A percentile compares a stretch with the other conserved stretches of the same genome.
phyloP scores from a whole-genome alignment of 176 grass and related monocot genomes.

The Cenchrus americanus region DNA sequence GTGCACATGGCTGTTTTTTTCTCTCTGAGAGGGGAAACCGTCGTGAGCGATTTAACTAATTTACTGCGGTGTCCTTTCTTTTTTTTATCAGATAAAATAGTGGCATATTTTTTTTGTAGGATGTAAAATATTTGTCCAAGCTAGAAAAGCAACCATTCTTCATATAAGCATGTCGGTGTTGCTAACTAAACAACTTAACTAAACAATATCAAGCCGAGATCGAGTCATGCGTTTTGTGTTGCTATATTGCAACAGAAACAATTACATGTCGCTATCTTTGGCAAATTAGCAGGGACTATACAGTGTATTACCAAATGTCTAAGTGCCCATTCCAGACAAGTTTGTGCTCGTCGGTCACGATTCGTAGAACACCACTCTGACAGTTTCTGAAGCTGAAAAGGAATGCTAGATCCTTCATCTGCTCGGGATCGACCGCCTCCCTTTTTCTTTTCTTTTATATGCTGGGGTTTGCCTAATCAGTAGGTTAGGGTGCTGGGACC shows the following conservation, averaged over 20 bases:
- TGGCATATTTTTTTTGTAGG: neutral
- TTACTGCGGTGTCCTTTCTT: neutral
- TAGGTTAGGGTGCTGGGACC: constrained; percentile 9
- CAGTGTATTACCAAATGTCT: neutral
- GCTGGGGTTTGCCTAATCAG: constrained; percentile 33
- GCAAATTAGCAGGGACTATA: neutral
- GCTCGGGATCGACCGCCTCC: constrained; percentile 13
- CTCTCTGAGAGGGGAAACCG: neutral
- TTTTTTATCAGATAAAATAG: too few relatives aligned
- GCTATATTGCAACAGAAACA: neutral
- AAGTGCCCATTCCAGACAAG: neutral
- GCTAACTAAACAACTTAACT: too few relatives aligned
- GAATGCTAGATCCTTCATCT: constrained; percentile 5
- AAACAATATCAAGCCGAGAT: neutral
- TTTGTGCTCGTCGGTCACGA: neutral
- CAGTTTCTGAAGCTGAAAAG: constrained; percentile 1
- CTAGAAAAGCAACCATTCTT: neutral
- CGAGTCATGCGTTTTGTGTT: neutral
- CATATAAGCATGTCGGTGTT: neutral
- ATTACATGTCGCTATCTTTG: neutral
- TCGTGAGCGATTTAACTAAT: neutral
- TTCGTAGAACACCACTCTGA: neutral
- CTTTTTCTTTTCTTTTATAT: neutral
- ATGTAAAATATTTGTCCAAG: neutral
- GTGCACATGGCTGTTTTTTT: neutral